These are phyloP conservation scores for Arthrobotrys megalospora DNA, from an alignment of 2,329 filamentous ascomycete species.

Conservation along the genomic window DNA sequence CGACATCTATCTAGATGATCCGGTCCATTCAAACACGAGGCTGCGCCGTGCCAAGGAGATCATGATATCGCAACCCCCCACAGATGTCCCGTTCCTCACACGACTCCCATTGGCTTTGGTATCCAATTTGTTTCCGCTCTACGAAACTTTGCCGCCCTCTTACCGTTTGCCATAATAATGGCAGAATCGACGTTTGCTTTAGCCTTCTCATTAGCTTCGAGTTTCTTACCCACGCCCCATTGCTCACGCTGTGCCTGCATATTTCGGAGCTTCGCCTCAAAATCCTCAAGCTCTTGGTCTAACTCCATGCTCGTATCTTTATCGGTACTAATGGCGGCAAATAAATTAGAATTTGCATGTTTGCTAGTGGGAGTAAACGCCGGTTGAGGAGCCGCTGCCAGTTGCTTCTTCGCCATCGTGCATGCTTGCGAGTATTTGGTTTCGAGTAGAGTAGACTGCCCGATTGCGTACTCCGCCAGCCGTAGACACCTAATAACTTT, in stretches of 20 bases:
- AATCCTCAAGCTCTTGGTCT: conserved; percentile 51
- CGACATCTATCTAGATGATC: conserved; percentile 25
- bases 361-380: conserved; percentile 24
- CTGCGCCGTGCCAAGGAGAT: conserved; percentile 33
- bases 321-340: conserved; percentile 11
- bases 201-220: conserved; percentile 6
- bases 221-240: conserved; percentile 32
- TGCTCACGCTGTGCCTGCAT: conserved; percentile 53
- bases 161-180: conserved; percentile 4
- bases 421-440: conserved; percentile 57
- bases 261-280: conserved; percentile 50
- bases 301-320: conserved; percentile 42
- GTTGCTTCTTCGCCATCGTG: conserved; percentile 57
- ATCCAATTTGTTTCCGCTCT: conserved; percentile 62
- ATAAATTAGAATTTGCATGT: not conserved
- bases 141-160: conserved; percentile 62
- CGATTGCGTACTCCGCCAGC: conserved; percentile 53
- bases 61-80: not conserved
- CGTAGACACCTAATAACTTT: conserved; percentile 45
- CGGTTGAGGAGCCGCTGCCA: conserved; percentile 14
- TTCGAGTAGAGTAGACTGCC: conserved; percentile 52
- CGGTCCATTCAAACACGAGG: not conserved
- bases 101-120: conserved; percentile 63
- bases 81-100: conserved; percentile 50
- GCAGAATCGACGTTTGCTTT: conserved; percentile 23